Evolutionary conservation across 2,329 filamentous ascomycete genomes (phyloP).

Genomic region (Colletotrichum plurivorum): DNA sequence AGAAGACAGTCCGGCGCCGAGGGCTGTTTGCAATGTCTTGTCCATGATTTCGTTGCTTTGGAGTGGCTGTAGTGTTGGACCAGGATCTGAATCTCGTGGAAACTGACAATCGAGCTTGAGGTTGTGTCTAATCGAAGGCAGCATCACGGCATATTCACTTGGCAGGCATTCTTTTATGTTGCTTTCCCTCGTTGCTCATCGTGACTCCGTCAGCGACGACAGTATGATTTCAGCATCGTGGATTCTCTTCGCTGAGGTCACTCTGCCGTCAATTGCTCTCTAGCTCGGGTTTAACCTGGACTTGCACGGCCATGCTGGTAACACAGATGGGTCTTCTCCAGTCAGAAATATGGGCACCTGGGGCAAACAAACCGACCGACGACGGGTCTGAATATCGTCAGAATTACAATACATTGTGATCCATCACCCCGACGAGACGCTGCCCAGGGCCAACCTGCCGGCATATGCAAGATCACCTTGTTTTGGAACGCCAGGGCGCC

Average conservation of each 20-base stretch:
- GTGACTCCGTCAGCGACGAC: not conserved
- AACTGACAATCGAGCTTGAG: not conserved
- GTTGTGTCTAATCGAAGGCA: not conserved
- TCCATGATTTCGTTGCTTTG: not conserved
- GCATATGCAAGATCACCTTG: not conserved
- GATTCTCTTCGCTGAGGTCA: not conserved
- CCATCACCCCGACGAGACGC: not conserved
- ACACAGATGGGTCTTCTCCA: not conserved
- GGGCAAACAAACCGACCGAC: not conserved
- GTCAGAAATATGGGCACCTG: not conserved
- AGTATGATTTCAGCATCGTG: not conserved
- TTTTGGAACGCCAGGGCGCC: not conserved
- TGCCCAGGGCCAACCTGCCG: not conserved
- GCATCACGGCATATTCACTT: too few relatives aligned
- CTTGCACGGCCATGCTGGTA: too few relatives aligned
- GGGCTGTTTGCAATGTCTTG: conserved; percentile 3
- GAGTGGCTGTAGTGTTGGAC: not conserved
- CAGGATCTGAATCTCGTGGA: too few relatives aligned
- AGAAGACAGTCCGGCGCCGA: not conserved
- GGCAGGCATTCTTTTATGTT: too few relatives aligned
- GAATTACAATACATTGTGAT: not conserved
- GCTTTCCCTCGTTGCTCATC: not conserved
- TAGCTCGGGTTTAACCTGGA: not conserved
- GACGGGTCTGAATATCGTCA: not conserved
- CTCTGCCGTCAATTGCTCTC: not conserved